A percentile compares a stretch with the other conserved stretches of the same genome.
phyloP scores from a whole-genome alignment of 176 grass and related monocot genomes.

The Pontederia paniculata region DNA sequence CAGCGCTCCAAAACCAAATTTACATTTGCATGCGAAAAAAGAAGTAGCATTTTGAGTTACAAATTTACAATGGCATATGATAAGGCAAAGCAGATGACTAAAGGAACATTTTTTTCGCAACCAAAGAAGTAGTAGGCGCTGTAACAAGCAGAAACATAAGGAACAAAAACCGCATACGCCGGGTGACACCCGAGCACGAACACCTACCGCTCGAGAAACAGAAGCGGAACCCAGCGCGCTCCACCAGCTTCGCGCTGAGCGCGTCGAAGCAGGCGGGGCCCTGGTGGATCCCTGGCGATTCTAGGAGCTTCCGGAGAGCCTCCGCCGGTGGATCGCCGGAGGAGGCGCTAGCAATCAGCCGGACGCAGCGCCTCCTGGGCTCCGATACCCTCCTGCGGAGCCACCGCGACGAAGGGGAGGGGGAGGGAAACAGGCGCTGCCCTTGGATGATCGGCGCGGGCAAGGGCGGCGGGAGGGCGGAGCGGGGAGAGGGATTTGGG shows the following conservation, averaged over 20 bases:
- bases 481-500: too few species aligned
- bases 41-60: too few species aligned
- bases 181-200: conserved; percentile 20
- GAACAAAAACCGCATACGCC: not conserved
- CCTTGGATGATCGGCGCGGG: too few species aligned
- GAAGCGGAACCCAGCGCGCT: conserved; percentile 58
- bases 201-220: conserved; percentile 83
- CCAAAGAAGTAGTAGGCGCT: not conserved
- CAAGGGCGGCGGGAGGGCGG: too few species aligned
- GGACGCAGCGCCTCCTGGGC: conserved; percentile 16
- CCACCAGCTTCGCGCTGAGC: conserved; percentile 63
- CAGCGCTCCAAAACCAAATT: too few species aligned
- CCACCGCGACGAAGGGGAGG: not conserved
- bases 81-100: too few species aligned
- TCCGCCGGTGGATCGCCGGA: conserved; percentile 20
- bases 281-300: conserved; percentile 48
- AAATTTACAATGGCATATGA: too few species aligned
- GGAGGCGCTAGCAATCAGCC: conserved; percentile 2
- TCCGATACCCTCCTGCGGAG: not conserved
- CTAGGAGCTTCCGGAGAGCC: conserved; percentile 43
- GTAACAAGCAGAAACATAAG: not conserved
- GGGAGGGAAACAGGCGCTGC: not conserved
- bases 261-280: conserved; percentile 89
- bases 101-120: too few species aligned
- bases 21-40: too few species aligned